Percentiles rank a stretch among this genome's conserved stretches.
These are phyloP conservation scores for Cladosporium velox DNA, from an alignment of 2,329 filamentous ascomycete species.

Conservation along the genomic window DNA sequence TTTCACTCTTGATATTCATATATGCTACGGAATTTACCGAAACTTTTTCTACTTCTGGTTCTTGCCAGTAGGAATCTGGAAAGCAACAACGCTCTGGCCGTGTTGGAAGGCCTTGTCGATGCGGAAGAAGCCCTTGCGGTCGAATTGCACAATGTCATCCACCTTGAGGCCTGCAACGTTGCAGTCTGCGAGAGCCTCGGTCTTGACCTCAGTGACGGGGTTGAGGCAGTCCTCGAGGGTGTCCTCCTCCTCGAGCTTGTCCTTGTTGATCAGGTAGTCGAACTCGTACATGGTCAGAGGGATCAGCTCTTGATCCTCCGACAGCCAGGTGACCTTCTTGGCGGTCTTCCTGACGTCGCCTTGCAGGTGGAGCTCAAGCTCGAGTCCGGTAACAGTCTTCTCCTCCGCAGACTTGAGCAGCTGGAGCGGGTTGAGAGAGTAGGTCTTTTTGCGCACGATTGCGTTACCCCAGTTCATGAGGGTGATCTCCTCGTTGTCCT, in stretches of 20 bases:
- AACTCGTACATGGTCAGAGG: constrained; percentile 89
- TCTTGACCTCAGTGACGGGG: constrained; percentile 71
- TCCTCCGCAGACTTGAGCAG: constrained; percentile 54
- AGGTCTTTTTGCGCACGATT: constrained; percentile 66
- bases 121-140: constrained; percentile 88
- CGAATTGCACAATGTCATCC: constrained; percentile 92
- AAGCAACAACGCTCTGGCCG: constrained; percentile 63
- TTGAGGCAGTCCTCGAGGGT: constrained; percentile 81
- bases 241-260: constrained; percentile 88
- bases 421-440: constrained; percentile 53
- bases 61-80: constrained; percentile 71
- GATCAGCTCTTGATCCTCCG: constrained; percentile 73
- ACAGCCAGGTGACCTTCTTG: constrained; percentile 96
- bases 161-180: constrained; percentile 77
- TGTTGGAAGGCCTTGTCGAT: constrained; percentile 68
- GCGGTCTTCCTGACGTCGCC: constrained; percentile 93
- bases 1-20: constrained; percentile 21
- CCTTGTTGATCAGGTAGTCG: constrained; percentile 92
- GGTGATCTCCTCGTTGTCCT: constrained; percentile 85
- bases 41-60: constrained; percentile 24
- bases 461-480: constrained; percentile 97
- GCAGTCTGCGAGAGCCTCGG: constrained; percentile 75
- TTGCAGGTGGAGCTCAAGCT: constrained; percentile 83
- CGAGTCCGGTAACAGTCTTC: constrained; percentile 65
- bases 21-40: background rate